Base-by-base conservation (phyloP, 1,284 basidiomycete genomes). In the Peniophora sp. region DNA sequence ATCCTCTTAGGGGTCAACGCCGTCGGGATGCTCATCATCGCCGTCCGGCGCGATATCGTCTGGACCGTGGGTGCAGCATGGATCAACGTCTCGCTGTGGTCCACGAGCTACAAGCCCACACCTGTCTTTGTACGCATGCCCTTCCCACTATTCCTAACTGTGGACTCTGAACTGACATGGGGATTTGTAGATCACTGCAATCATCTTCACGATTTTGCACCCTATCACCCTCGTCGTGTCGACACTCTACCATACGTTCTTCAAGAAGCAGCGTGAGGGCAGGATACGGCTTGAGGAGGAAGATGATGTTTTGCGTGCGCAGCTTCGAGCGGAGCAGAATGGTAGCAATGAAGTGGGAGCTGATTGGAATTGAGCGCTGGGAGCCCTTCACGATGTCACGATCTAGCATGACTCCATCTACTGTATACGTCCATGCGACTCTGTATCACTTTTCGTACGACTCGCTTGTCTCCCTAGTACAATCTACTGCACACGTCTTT, bases 61-160 rank as follows among this genome's bases (percentile, higher is more conserved):
- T 87, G 83, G 83, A 79, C 81, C 47, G 71, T 83, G 14, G 81
- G 83, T 0, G 79, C 83, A 0, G 80, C 78, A 0, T 88, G 85
- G 86, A 73, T 86, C 22, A 80, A 76, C 52, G 67, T 82, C 14
- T 78, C 77, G 54, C 67, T 87, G 2, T 87, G 82, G 81, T 64
- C 66, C n/a, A 64, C 70, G 9, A 62, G 69, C 24, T 82, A 81
- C 0, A 86, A 86, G 55, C 81, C 83, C 1, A 69, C 70, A 10
- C 71, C 76, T 2, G 78, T 88, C 18, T 76, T 76, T 55, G 85
- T 87, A 57, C 35, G 82, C 71, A n/a, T n/a, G n/a, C 24, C 18
- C 24, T 27, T 47, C 20, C 24, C 39, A 23, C 3, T 42, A 41
- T 24, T 24, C 34, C 23, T 47, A 24, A 34, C 22, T 0, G 11